phyloP scores from a whole-genome alignment of 768 basidiomycete species.

The Filobasidium wieringae region DNA sequence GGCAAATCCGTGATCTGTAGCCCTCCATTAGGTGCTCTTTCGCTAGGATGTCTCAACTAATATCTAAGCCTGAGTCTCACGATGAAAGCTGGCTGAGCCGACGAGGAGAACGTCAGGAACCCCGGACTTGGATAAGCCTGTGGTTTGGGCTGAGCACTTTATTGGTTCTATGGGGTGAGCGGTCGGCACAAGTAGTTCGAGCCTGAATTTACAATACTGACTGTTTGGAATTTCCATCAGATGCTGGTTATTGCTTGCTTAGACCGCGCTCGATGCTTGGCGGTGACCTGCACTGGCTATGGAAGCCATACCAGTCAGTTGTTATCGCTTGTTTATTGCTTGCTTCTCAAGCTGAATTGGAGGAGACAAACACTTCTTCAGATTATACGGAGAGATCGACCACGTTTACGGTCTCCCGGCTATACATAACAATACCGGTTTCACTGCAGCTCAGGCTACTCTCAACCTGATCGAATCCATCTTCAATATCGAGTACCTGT shows the following conservation, averaged over 20 bases:
- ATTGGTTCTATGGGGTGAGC: constrained; percentile 31
- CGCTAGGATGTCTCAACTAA: no score
- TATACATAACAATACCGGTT: constrained; percentile 57
- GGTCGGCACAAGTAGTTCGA: not conserved
- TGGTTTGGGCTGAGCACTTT: constrained; percentile 28
- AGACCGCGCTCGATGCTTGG: constrained; percentile 73
- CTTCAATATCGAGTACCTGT: constrained; percentile 64
- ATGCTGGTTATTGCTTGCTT: constrained; percentile 29
- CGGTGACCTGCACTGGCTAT: constrained; percentile 84
- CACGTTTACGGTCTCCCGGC: constrained; percentile 65
- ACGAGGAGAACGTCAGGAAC: no score
- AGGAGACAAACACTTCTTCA: not conserved
- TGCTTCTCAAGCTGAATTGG: constrained; percentile 4
- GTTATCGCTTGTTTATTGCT: not conserved
- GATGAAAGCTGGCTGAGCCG: no score
- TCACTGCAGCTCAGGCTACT: constrained; percentile 68
- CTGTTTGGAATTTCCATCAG: constrained; percentile 4
- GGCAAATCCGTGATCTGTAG: no score
- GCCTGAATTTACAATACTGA: not conserved
- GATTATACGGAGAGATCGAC: constrained; percentile 16
- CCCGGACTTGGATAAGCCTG: constrained; percentile 31
- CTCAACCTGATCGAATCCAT: constrained; percentile 67
- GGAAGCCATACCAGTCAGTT: constrained; percentile 58
- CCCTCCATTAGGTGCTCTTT: no score
- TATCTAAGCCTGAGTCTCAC: no score